Percentiles rank a stretch among this genome's conserved stretches.
phyloP scores from a whole-genome alignment of 1,284 basidiomycete species.

The Xerocomus nothofagi region DNA sequence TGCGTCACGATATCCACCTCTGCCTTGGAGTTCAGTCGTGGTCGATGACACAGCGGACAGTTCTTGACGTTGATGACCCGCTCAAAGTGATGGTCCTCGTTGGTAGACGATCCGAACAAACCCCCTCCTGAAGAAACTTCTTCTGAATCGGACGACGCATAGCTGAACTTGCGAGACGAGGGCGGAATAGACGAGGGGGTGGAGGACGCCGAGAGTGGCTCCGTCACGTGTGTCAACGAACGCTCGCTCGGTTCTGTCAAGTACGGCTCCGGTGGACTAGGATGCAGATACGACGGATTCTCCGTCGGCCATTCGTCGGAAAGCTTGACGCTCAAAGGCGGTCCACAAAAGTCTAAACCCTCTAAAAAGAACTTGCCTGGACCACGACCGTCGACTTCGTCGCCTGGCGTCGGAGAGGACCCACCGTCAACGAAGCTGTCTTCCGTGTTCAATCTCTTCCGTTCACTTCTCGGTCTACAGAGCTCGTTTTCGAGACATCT shows the following conservation, averaged over 20 bases:
- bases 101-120: constrained; percentile 1
- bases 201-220: constrained; percentile 25
- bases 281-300: constrained; percentile 12
- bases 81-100: constrained; percentile 61
- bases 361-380: constrained; percentile 42
- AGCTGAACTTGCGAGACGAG: constrained; percentile 34
- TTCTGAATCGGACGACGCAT: constrained; percentile 47
- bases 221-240: constrained; percentile 39
- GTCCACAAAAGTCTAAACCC: constrained; percentile 66
- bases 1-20: constrained; percentile 95
- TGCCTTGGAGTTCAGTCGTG: constrained; percentile 79
- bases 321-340: constrained; percentile 35
- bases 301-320: constrained; percentile 28
- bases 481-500: constrained; percentile 81
- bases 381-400: constrained; percentile 19
- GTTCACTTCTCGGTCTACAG: constrained; percentile 68
- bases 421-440: constrained; percentile 38
- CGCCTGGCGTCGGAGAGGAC: constrained; percentile 46
- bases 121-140: constrained; percentile 32
- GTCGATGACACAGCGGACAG: constrained; percentile 92
- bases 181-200: constrained; percentile 13
- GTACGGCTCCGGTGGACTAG: constrained; percentile 29
- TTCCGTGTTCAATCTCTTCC: constrained; percentile 53
- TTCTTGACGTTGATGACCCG: constrained; percentile 93
- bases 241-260: constrained; percentile 48